Conservation (phyloP, 2,329 filamentous ascomycete species). For the Sclerotiophoma versabilis region DNA sequence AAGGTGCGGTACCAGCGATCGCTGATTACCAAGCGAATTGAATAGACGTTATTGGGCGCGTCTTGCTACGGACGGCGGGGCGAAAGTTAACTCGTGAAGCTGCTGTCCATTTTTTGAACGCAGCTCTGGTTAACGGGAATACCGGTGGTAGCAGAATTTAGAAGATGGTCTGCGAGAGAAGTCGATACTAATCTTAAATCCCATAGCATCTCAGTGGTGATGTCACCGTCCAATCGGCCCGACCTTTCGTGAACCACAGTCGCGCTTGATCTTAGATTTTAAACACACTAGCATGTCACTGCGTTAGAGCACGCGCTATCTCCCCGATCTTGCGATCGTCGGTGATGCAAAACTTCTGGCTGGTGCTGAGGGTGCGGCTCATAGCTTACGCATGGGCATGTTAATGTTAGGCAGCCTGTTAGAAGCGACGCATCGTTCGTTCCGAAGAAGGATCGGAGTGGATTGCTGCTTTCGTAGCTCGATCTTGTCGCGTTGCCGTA, state of each 20-base stretch:
- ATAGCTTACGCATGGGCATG: constrained; percentile 1
- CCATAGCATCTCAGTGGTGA: background rate
- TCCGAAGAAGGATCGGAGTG: constrained; percentile 18
- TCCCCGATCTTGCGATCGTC: constrained; percentile 11
- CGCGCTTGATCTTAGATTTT: background rate
- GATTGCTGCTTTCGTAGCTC: constrained; percentile 17
- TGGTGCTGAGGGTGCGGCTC: constrained; percentile 12
- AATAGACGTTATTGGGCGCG: too few relatives aligned
- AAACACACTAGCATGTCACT: constrained; percentile 5
- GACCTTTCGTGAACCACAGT: background rate
- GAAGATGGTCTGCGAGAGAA: background rate
- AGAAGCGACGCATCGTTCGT: constrained; percentile 15
- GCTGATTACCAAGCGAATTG: too few relatives aligned
- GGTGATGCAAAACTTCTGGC: constrained; percentile 24
- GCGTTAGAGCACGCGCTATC: constrained; percentile 22
- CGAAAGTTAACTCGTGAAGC: too few relatives aligned
- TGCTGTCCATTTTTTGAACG: too few relatives aligned
- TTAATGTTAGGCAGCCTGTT: constrained; percentile 16
- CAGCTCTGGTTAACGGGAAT: too few relatives aligned
- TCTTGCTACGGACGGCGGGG: too few relatives aligned
- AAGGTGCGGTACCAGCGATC: background rate
- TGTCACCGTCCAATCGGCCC: constrained; percentile 8
- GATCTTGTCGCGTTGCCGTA: constrained; percentile 7
- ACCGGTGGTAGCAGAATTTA: background rate
- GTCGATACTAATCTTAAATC: background rate